Percentiles rank a stretch among this genome's conserved stretches.
phyloP scores from a whole-genome alignment of 768 basidiomycete species.

The Kwoniella dejecticola region DNA sequence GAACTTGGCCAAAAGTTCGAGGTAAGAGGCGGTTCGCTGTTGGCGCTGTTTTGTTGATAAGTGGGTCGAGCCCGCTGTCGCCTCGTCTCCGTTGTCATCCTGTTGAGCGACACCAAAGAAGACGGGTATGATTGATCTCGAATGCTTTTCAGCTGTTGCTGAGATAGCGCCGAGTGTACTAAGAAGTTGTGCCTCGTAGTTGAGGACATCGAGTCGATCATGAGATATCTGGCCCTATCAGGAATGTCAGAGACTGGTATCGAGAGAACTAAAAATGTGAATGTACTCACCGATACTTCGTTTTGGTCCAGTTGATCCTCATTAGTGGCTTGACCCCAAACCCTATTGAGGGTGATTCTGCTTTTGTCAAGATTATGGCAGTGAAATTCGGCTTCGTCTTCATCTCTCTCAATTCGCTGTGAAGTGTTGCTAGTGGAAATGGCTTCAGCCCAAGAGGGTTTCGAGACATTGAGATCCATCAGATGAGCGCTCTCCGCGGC shows the following conservation, averaged over 20 bases:
- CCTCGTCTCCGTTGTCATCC: conserved; percentile 25
- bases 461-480: conserved; percentile 25
- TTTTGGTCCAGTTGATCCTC: conserved; percentile 47
- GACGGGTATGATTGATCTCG: conserved; percentile 79
- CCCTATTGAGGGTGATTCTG: conserved; percentile 9
- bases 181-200: conserved; percentile 82
- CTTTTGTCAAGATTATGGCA: conserved; percentile 51
- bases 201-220: conserved; percentile 68
- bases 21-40: conserved; percentile 66
- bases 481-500: conserved; percentile 20
- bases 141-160: conserved; percentile 79
- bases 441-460: conserved; percentile 35
- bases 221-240: conserved; percentile 55
- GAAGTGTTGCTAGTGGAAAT: background rate
- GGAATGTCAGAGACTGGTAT: background rate
- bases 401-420: conserved; percentile 22
- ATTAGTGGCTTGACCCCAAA: conserved; percentile 31
- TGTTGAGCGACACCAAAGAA: conserved; percentile 64
- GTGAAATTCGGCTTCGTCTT: conserved; percentile 51
- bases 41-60: conserved; percentile 48
- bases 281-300: conserved; percentile 61
- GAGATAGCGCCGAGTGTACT: conserved; percentile 68
- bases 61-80: conserved; percentile 26
- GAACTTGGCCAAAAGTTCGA: conserved; percentile 85
- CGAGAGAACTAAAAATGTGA: background rate